Conservation (phyloP, 2,329 filamentous ascomycete genomes). For the Fusarium sp. region DNA sequence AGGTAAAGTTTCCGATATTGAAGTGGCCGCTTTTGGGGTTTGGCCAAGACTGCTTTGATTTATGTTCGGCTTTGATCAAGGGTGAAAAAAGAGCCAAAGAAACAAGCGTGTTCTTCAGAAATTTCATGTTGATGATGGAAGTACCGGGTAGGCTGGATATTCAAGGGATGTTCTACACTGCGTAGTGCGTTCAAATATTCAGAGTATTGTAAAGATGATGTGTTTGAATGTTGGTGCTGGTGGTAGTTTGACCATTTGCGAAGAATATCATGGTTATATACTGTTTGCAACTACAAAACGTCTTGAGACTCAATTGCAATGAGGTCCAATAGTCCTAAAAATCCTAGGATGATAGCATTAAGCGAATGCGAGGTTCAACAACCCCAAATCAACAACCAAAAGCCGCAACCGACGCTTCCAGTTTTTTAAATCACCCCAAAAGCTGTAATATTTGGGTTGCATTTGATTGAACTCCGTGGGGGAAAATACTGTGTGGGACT, state of each 20-base stretch:
- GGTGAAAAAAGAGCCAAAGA: rapidly evolving
- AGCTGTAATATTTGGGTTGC: too few relatives aligned
- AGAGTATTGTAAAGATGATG: too few relatives aligned
- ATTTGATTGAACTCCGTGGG: too few relatives aligned
- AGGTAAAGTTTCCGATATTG: slow-evolving; percentile 14
- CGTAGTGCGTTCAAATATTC: too few relatives aligned
- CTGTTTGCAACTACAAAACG: background rate
- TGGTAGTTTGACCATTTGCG: too few relatives aligned
- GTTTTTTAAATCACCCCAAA: too few relatives aligned
- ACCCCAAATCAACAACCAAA: too few relatives aligned
- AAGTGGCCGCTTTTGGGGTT: background rate
- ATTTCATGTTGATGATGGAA: background rate
- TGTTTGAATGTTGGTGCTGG: background rate
- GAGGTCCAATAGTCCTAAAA: too few relatives aligned
- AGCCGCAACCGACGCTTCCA: too few relatives aligned
- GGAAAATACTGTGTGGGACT: too few relatives aligned
- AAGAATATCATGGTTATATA: background rate
- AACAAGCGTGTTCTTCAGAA: rapidly evolving
- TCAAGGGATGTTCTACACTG: rapidly evolving
- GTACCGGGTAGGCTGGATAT: too few relatives aligned
- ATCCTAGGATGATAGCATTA: rapidly evolving
- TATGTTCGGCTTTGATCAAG: rapidly evolving
- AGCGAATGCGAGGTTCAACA: background rate
- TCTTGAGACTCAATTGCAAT: too few relatives aligned
- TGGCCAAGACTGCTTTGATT: background rate